Evolutionary conservation across 768 basidiomycete genomes (phyloP).

Genomic region (Clitopilus hobsonii): DNA sequence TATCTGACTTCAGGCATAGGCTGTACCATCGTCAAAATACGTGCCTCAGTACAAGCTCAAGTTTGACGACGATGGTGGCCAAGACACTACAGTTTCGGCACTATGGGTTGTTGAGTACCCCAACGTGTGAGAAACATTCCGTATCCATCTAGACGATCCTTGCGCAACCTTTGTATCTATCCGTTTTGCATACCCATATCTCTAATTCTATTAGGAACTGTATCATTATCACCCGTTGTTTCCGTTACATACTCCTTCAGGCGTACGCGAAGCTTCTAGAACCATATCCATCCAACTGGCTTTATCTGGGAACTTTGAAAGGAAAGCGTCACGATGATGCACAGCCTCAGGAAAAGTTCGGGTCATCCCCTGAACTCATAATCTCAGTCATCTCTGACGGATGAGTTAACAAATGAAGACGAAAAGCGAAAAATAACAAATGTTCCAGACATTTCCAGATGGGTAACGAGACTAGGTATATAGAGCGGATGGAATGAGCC

Average conservation of each 20-base stretch:
- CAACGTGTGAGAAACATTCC: neutral
- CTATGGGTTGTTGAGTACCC: conserved; percentile 85
- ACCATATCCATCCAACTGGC: neutral
- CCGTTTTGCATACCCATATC: neutral
- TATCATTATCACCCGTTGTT: neutral
- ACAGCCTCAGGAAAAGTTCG: neutral
- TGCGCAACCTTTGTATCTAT: neutral
- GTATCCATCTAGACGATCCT: neutral
- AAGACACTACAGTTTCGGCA: conserved; percentile 71
- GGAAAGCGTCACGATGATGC: neutral
- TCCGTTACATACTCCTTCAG: neutral
- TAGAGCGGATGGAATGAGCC: neutral
- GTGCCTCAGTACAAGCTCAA: conserved; percentile 69
- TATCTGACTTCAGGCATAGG: conserved; percentile 13
- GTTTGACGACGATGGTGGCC: conserved; percentile 87
- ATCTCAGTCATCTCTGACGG: neutral
- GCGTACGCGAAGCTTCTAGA: neutral
- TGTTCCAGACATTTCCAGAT: conserved; percentile 4
- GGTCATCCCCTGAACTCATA: neutral
- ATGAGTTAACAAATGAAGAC: no score
- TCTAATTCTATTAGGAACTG: neutral
- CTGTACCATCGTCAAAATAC: conserved; percentile 38
- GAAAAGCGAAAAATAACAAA: neutral
- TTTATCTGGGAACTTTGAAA: neutral
- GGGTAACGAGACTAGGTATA: conserved; percentile 5